These are phyloP conservation scores for Viridothelium virens DNA, from an alignment of 495 filamentous ascomycete genomes.

Conservation along the genomic window DNA sequence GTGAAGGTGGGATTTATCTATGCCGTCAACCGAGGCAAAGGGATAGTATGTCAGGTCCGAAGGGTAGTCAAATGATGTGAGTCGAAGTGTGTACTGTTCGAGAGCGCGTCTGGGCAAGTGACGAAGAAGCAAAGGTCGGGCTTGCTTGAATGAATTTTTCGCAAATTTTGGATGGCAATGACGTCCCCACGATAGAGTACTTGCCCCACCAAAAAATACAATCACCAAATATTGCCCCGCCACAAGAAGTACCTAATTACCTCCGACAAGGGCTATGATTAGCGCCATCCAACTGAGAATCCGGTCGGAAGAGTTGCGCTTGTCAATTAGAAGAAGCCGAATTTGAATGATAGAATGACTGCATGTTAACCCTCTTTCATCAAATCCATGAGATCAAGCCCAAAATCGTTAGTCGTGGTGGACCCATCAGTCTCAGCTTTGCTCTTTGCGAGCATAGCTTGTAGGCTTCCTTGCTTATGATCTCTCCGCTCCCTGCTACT, in stretches of 20 bases:
- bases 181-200: not conserved
- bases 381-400: conserved; percentile 52
- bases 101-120: too few species aligned
- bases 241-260: not conserved
- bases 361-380: conserved; percentile 37
- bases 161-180: not conserved
- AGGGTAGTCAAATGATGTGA: not conserved
- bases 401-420: conserved; percentile 27
- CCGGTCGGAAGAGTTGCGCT: too few species aligned
- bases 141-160: not conserved
- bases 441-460: conserved; percentile 20
- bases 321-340: too few species aligned
- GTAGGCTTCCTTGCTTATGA: conserved; percentile 28
- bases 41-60: not conserved
- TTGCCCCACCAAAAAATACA: conserved; percentile 3
- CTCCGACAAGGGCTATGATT: too few species aligned
- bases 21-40: not conserved
- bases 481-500: conserved; percentile 16
- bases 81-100: not conserved
- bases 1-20: not conserved
- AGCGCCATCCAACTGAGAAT: too few species aligned
- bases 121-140: too few species aligned
- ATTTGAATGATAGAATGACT: not conserved
- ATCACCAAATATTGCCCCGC: not conserved
- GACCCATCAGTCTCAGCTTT: not conserved